Base-by-base conservation (phyloP, 352 stramenopile species). In the Pythium phragmiticola region DNA sequence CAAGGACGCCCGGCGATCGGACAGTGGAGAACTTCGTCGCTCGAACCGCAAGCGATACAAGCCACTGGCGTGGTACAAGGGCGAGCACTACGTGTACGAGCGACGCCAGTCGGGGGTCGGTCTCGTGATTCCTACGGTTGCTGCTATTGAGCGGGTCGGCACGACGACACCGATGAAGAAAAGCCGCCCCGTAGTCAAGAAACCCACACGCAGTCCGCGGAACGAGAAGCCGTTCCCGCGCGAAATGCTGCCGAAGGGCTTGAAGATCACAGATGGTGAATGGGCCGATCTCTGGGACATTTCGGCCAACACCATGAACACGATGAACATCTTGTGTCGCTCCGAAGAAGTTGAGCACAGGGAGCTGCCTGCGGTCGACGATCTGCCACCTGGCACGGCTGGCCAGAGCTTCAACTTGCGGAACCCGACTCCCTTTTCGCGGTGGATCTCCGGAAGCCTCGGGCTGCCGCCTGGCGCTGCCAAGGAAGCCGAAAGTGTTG, bases 401-500 rank as follows among this genome's bases (percentile, higher is more conserved):
- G 85, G 84, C 7, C 87, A 97, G 76, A 95, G 86, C 65, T 97
- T 97, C 73, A 95, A 94, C 70, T 57, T 95, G 7, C 78, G 77
- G 16, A 91, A 76, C 34, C 72, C 75, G 30, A 65, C 76, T 23
- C 76, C 77, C 2, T 94, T 94, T 56, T 77, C 87, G 53, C 88
- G 84, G 28, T 97, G 88, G 88, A 94, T 97, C 63, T 96, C 85
- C 28, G 96, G 96, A 8, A 90, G 92, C 65, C 66, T 99, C 17
- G 80, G 90, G 2, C 80, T 99, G 16, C 95, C 96, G 23, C 92
- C 93, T 9, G 79, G 82, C 17, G 95, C 83, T n/a, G 96, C 97
- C 57, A 99, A 99, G 67, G 95, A 98, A 53, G 82, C 92, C 1
- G 96, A 99, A 70, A 91, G 88, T 19, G 94, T 98, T 8, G 95